phyloP scores from a whole-genome alignment of 1,284 basidiomycete genomes.

The Termitomyces sp. region DNA sequence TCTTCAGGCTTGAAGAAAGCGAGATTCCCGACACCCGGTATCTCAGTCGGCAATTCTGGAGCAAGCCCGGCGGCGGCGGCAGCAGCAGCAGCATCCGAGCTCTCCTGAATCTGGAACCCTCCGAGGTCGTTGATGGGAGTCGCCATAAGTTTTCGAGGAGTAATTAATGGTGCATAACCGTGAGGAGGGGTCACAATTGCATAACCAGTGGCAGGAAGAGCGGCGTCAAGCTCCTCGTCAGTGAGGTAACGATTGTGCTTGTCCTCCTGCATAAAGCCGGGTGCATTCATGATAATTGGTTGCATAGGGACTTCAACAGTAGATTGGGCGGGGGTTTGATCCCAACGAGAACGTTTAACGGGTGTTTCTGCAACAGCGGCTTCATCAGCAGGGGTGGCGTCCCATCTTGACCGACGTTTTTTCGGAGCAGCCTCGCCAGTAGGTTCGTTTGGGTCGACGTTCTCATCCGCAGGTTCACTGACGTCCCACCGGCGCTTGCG shows the following conservation, averaged over 20 bases:
- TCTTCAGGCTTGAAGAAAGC: constrained; percentile 99
- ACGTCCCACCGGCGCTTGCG: constrained; percentile 90
- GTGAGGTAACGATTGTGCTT: constrained; percentile 92
- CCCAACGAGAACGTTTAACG: constrained; percentile 91
- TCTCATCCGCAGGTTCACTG: constrained; percentile 55
- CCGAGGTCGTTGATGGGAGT: constrained; percentile 68
- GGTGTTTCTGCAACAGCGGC: constrained; percentile 50
- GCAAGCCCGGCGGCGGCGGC: constrained; percentile 89
- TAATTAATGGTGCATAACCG: constrained; percentile 83
- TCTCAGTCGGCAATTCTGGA: constrained; percentile 96
- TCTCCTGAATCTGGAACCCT: constrained; percentile 96
- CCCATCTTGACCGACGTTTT: constrained; percentile 93
- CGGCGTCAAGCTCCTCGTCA: constrained; percentile 91
- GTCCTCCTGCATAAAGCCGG: constrained; percentile 81
- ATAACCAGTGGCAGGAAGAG: constrained; percentile 88
- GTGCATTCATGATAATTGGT: constrained; percentile 82
- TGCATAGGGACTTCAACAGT: constrained; percentile 55
- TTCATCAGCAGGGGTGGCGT: constrained; percentile 83
- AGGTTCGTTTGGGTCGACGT: constrained; percentile 52
- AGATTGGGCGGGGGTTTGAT: constrained; percentile 67
- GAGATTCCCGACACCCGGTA: constrained; percentile 94
- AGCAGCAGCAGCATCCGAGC: constrained; percentile 81
- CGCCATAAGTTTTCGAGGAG: constrained; percentile 76
- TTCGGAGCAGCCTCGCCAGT: constrained; percentile 71
- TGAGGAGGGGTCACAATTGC: constrained; percentile 90